Base-by-base conservation (phyloP, 1,139 yeast species). In the Protomyces gravidus region DNA sequence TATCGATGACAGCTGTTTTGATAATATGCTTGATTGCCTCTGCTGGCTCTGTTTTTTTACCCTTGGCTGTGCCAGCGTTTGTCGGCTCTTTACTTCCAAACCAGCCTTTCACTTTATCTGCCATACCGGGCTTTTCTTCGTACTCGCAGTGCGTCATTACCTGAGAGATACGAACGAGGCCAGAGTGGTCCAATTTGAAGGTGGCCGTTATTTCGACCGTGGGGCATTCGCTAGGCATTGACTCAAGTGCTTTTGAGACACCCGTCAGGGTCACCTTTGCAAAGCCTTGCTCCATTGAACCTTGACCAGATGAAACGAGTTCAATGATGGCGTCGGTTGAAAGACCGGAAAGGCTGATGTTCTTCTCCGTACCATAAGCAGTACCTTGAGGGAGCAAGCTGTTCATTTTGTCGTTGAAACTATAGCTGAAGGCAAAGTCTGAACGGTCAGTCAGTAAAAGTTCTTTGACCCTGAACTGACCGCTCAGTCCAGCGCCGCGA, bases 401-500 rank as follows among this genome's bases (percentile, higher is more conserved):
- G n/a, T 19, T 30, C 5, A 19, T 9, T 21, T 30, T 27, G 19
- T 30, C 17, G 5, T 25, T 51, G 5, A 13, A 13, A 7, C 63
- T 7, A 65, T 67, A 13, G 76, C 65, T 60, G 75, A 76, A 68
- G 76, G 83, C 62, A 75, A 74, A 59, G 71, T 74, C 61, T 70
- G 75, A 17, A 61, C 79, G 80, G 63, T 89, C 96, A 49, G 79
- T 69, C 5, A 89, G 77, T 26, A 76, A 75, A 58, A 89, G 77
- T 49, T 81, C 63, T 66, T 81, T 83, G 7, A 85, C 77, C 65
- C 82, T 81, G 69, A 84, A 84, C 65, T 81, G 78, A 49, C 80
- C 78, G 28, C 85, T 79, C 23, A 83, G 69, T 17, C 77, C 80
- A 57, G 89, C 86, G 13, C 94, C 98, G 64, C 89, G 80, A 51